Evolutionary conservation across 2,329 filamentous ascomycete species (phyloP).

Genomic region (Orbilia quercus): DNA sequence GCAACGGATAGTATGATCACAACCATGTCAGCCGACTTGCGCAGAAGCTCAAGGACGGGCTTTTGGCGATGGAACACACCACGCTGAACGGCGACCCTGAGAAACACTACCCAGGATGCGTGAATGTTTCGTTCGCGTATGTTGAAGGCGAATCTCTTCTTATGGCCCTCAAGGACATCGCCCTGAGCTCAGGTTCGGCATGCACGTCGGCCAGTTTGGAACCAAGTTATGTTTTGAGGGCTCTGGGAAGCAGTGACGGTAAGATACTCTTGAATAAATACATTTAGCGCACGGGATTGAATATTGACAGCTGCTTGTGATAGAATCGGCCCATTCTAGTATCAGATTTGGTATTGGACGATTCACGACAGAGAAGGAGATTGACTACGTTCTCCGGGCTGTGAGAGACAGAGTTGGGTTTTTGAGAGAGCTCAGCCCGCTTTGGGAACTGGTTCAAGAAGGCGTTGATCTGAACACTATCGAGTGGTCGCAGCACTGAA

Average conservation of each 20-base stretch:
- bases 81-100: constrained; percentile 85
- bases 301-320: constrained; percentile 2
- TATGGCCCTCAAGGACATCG: constrained; percentile 98
- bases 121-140: constrained; percentile 98
- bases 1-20: constrained; percentile 79
- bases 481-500: constrained; percentile 93
- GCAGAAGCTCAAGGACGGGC: constrained; percentile 81
- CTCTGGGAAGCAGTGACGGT: constrained; percentile 87
- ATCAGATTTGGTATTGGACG: constrained; percentile 97
- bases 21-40: constrained; percentile 86
- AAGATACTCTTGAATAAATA: background rate
- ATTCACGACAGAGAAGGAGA: constrained; percentile 93
- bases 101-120: constrained; percentile 92
- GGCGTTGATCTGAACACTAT: constrained; percentile 95
- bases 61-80: constrained; percentile 91
- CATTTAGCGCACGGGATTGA: background rate
- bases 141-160: constrained; percentile 97
- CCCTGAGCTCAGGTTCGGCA: constrained; percentile 92
- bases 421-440: constrained; percentile 89
- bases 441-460: constrained; percentile 98
- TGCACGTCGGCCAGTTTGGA: constrained; percentile 97
- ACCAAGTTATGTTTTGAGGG: constrained; percentile 93
- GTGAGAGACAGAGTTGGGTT: constrained; percentile 91
- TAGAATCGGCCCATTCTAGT: constrained; percentile 93
- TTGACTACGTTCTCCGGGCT: constrained; percentile 96